phyloP scores from a whole-genome alignment of 805 yeast species.

The Cyberlindnera mrakii region DNA sequence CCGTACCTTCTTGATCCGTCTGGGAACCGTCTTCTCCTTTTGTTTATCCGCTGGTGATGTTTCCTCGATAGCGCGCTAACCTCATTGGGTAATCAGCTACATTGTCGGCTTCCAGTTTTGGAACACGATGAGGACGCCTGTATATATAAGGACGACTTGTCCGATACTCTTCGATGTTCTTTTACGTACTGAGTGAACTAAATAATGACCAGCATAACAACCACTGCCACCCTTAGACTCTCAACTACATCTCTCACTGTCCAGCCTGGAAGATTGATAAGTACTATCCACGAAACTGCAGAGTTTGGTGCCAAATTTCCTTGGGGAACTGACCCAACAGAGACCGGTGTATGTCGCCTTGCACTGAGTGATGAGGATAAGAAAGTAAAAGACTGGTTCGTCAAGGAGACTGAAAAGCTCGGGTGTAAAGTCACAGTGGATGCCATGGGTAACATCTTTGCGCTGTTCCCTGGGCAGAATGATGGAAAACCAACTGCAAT shows the following conservation, averaged over 20 bases:
- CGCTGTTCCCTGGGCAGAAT: conserved; percentile 52
- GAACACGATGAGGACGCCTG: conserved; percentile 1
- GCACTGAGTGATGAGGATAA: conserved; percentile 61
- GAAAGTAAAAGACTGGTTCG: conserved; percentile 61
- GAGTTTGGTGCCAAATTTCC: conserved; percentile 55
- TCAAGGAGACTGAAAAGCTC: conserved; percentile 40
- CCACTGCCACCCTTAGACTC: conserved; percentile 5
- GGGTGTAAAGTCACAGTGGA: conserved; percentile 59
- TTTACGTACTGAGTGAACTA: too few relatives aligned
- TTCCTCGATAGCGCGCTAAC: too few relatives aligned
- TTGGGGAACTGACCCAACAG: conserved; percentile 48
- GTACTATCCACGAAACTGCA: conserved; percentile 59
- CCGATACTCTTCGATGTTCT: too few relatives aligned
- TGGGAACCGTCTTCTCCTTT: too few relatives aligned
- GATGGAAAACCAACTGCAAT: conserved; percentile 52
- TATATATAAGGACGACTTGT: background rate
- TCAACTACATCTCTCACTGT: conserved; percentile 19
- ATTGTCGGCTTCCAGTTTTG: conserved; percentile 6
- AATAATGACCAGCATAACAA: conserved; percentile 2
- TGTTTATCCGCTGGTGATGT: too few relatives aligned
- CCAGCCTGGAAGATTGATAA: conserved; percentile 38
- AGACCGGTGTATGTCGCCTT: conserved; percentile 64
- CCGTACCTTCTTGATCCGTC: too few relatives aligned
- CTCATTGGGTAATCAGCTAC: too few relatives aligned
- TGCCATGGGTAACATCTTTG: conserved; percentile 64